Evolutionary conservation across 805 yeast species (phyloP), one percentile per base, ranked within the genome.

Genomic region (Yarrowia sp.): DNA sequence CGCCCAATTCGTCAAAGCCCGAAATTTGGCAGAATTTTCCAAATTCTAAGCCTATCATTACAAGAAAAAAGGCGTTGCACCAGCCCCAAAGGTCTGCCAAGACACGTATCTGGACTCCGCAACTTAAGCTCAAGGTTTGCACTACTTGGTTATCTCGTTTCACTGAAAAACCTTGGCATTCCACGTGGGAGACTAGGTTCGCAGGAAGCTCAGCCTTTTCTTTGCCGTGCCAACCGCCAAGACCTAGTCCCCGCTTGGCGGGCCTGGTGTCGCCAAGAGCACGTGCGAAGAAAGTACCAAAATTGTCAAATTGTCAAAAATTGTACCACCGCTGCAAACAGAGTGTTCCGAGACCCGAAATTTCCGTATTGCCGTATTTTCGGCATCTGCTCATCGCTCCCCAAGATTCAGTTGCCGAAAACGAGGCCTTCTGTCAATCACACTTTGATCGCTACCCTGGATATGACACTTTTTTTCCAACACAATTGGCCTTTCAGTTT

Each of bases 101-200:
- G 64, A 56, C 64, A 15, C 63, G 48, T 56, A 22, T 40, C 63
- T 56, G 58, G 58, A 38, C 43, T 52, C 59, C 45, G 45, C 22
- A 8, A 15, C 0, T 1, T 19, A 53, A 14, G 59, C 16, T 53
- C 38, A 3, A 8, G 7, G 14, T 56, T 56, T 41, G 15, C 10
- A 5, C 61, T 40, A 41, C 41, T 56, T 15, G 36, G 64, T 42
- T 43, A 56, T 43, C 64, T 56, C 40, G 64, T 42, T 52, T 56
- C 49, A 32, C 41, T n/a, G 41, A 56, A 42, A 55, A 56, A 56
- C 64, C 64, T 56, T 56, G 64, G 64, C 64, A 56, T 8, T 56
- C 49, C 64, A 56, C 64, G 64, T 56, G 64, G 64, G 40, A 3
- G 2, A 5, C 15, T 5, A 16, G 26, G 5, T 52, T 8, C 1